These are phyloP conservation scores for Closterium sp. DNA, from an alignment of 139 green algal genomes.

Conservation along the genomic window DNA sequence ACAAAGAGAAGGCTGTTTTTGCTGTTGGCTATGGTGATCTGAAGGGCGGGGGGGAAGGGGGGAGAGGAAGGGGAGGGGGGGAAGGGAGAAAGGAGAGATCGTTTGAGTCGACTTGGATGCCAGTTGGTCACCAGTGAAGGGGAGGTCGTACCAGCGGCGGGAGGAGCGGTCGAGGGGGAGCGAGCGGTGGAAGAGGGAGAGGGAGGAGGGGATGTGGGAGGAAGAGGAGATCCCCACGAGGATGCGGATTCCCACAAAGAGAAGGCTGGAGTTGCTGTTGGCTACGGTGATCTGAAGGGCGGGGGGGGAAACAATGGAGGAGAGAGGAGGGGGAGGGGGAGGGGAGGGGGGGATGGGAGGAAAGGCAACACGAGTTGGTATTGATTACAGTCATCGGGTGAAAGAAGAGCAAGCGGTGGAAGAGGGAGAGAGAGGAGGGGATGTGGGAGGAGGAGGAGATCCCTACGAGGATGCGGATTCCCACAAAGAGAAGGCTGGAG, in stretches of 20 bases:
- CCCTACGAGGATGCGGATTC: constrained; percentile 46
- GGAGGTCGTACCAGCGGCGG: constrained; percentile 58
- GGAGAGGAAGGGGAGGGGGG: too few relatives aligned
- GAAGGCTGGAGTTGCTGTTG: constrained; percentile 33
- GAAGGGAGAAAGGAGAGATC: too few relatives aligned
- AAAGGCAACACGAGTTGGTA: background rate
- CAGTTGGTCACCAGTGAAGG: too few relatives aligned
- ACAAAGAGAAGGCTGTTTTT: constrained; percentile 43
- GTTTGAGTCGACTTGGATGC: too few relatives aligned
- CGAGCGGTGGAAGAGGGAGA: constrained; percentile 46
- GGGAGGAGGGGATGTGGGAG: constrained; percentile 39
- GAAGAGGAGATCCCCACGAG: constrained; percentile 32
- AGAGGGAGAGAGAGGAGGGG: constrained; percentile 36
- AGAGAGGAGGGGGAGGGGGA: background rate
- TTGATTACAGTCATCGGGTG: too few relatives aligned
- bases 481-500: constrained; percentile 40
- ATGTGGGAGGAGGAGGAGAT: constrained; percentile 17
- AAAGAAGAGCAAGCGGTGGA: constrained; percentile 19
- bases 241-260: constrained; percentile 51
- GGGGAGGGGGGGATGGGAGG: background rate
- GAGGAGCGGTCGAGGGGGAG: constrained; percentile 37
- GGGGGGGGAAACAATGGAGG: background rate
- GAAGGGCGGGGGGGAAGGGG: background rate
- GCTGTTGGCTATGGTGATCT: constrained; percentile 38
- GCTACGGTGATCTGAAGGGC: constrained; percentile 30